Evolutionary conservation across 495 filamentous ascomycete genomes (phyloP).

Genomic region (Barbatosphaeria neglecta): DNA sequence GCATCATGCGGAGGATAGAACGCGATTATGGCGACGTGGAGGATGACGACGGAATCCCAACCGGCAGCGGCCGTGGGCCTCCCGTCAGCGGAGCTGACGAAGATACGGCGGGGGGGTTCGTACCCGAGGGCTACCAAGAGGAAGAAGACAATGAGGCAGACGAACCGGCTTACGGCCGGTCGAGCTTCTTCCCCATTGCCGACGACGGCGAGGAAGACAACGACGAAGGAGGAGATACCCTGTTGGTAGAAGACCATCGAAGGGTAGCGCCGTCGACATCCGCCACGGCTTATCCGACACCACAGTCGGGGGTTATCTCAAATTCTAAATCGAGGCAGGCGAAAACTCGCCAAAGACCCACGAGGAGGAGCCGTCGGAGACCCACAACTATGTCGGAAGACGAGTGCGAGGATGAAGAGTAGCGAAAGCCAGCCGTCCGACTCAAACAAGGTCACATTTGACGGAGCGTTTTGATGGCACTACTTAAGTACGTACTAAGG

Average conservation of each 20-base stretch:
- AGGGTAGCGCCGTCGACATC: neutral
- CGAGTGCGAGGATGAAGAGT: no score
- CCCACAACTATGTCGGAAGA: no score
- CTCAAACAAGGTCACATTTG: no score
- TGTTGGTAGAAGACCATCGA: slow-evolving; percentile 20
- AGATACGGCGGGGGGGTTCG: slow-evolving; percentile 44
- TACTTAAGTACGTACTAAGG: no score
- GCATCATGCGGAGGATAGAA: slow-evolving; percentile 67
- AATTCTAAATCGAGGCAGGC: no score
- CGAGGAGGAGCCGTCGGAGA: neutral
- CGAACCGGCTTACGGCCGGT: slow-evolving; percentile 15
- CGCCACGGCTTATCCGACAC: neutral
- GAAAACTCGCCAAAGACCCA: neutral
- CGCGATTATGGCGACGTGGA: slow-evolving; percentile 60
- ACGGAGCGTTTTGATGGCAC: no score
- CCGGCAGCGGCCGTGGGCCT: slow-evolving; percentile 13
- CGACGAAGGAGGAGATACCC: slow-evolving; percentile 8
- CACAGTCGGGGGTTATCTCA: slow-evolving; percentile 16
- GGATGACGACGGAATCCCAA: slow-evolving; percentile 29
- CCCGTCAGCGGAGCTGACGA: slow-evolving; percentile 17
- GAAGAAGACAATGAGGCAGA: slow-evolving; percentile 21
- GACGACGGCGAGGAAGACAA: slow-evolving; percentile 24
- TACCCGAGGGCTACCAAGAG: slow-evolving; percentile 40
- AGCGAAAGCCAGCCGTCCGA: no score
- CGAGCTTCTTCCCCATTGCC: slow-evolving; percentile 26